Percentiles rank a stretch among this genome's conserved stretches.
These are phyloP conservation scores for Candida caryicola DNA, from an alignment of 805 yeast genomes.

Conservation along the genomic window DNA sequence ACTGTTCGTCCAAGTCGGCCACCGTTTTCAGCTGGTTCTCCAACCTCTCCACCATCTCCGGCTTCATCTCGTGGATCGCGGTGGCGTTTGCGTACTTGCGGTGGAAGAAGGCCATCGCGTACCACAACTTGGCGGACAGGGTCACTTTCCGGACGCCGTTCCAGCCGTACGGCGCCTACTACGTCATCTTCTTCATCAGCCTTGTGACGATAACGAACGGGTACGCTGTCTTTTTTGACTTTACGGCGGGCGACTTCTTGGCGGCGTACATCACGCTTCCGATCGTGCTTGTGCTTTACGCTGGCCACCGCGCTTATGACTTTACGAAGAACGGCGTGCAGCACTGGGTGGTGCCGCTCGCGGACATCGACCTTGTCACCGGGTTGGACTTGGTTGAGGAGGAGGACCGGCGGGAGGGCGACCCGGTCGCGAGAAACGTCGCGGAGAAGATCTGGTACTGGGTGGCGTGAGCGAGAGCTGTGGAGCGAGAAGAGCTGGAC, in stretches of 20 bases:
- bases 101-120: slow-evolving; percentile 61
- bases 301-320: slow-evolving; percentile 55
- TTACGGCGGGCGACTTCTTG: slow-evolving; percentile 55
- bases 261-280: slow-evolving; percentile 74
- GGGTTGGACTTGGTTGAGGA: slow-evolving; percentile 62
- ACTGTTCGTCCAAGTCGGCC: slow-evolving; percentile 51
- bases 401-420: slow-evolving; percentile 40
- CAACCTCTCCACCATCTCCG: slow-evolving; percentile 63
- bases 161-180: slow-evolving; percentile 60
- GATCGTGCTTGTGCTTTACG: slow-evolving; percentile 48
- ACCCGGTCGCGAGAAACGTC: slow-evolving; percentile 38
- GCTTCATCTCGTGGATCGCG: slow-evolving; percentile 62
- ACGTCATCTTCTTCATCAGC: slow-evolving; percentile 47
- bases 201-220: slow-evolving; percentile 70
- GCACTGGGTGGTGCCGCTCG: slow-evolving; percentile 47
- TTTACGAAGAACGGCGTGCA: slow-evolving; percentile 24
- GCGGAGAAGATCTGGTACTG: slow-evolving; percentile 48
- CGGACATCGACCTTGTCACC: slow-evolving; percentile 57
- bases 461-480: slow-evolving; percentile 31
- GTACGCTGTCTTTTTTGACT: slow-evolving; percentile 61
- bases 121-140: slow-evolving; percentile 52
- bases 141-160: slow-evolving; percentile 54
- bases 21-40: slow-evolving; percentile 63
- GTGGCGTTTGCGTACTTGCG: slow-evolving; percentile 53
- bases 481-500: background rate